A percentile compares a stretch with the other conserved stretches of the same genome.
Conservation (phyloP, 202 grass and related monocot genomes). For the Schoenoplectus tabernaemontani region DNA sequence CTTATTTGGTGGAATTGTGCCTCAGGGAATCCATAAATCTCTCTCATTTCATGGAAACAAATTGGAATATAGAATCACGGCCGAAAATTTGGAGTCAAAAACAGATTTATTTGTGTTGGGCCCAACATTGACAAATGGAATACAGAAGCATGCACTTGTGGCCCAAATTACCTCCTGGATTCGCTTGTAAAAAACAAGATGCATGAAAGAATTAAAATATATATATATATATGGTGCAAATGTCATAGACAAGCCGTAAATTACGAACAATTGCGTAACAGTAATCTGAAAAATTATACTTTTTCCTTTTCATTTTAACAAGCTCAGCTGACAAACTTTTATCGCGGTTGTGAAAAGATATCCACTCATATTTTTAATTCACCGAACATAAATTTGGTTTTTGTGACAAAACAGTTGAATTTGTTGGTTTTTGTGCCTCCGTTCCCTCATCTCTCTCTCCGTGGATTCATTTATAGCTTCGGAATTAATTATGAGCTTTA, state of each 20-base stretch:
- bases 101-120: conserved; percentile 21
- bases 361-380: not conserved
- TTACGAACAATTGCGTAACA: not conserved
- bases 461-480: not conserved
- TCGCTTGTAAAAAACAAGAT: not conserved
- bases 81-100: conserved; percentile 14
- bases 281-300: too few relatives aligned
- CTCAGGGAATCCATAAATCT: conserved; percentile 7
- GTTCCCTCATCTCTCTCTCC: not conserved
- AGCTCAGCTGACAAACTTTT: too few relatives aligned
- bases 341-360: not conserved
- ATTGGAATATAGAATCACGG: not conserved
- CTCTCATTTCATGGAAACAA: not conserved
- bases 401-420: not conserved
- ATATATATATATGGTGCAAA: too few relatives aligned
- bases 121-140: not conserved
- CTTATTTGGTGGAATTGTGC: not conserved
- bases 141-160: not conserved
- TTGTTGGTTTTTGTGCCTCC: not conserved
- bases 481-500: not conserved
- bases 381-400: not conserved
- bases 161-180: not conserved
- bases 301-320: too few relatives aligned
- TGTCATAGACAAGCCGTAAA: not conserved
- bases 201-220: too few relatives aligned